Evolutionary conservation across 2,329 filamentous ascomycete species (phyloP).

Genomic region (Tolypocladium guangdongense): DNA sequence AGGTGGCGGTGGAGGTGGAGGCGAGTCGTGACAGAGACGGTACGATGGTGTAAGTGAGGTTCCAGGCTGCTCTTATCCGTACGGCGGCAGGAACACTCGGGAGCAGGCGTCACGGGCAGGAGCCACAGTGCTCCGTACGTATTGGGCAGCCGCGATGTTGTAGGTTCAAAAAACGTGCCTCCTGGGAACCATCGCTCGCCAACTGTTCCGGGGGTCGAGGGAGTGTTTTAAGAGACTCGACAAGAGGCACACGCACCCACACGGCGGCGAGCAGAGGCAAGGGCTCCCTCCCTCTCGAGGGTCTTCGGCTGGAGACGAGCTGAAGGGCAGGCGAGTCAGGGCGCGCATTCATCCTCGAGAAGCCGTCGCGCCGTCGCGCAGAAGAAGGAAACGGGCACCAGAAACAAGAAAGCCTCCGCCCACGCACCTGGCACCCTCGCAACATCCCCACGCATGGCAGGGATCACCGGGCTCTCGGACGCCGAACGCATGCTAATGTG

Average conservation of each 20-base stretch:
- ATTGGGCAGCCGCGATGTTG: background rate
- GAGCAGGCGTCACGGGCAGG: background rate
- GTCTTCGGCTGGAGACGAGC: background rate
- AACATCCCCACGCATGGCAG: too few relatives aligned
- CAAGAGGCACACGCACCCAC: background rate
- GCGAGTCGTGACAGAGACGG: background rate
- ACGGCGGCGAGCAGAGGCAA: background rate
- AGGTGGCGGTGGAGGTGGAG: background rate
- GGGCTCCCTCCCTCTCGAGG: background rate
- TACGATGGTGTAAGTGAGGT: background rate
- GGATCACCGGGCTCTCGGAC: slow-evolving; percentile 2
- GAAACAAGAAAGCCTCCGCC: background rate
- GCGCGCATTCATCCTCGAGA: background rate
- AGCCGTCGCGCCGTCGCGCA: background rate
- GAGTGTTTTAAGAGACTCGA: slow-evolving; percentile 1
- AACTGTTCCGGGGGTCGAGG: background rate
- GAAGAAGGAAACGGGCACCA: background rate
- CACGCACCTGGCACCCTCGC: background rate
- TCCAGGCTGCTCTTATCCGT: background rate
- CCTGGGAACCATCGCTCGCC: slow-evolving; percentile 1
- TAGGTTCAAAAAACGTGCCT: background rate
- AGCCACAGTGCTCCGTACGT: background rate
- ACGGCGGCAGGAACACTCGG: background rate
- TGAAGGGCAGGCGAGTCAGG: background rate
- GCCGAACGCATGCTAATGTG: background rate